Evolutionary conservation across 768 basidiomycete species (phyloP), one percentile per base, ranked within the genome.

Genomic region (Tylopilus intermedius): DNA sequence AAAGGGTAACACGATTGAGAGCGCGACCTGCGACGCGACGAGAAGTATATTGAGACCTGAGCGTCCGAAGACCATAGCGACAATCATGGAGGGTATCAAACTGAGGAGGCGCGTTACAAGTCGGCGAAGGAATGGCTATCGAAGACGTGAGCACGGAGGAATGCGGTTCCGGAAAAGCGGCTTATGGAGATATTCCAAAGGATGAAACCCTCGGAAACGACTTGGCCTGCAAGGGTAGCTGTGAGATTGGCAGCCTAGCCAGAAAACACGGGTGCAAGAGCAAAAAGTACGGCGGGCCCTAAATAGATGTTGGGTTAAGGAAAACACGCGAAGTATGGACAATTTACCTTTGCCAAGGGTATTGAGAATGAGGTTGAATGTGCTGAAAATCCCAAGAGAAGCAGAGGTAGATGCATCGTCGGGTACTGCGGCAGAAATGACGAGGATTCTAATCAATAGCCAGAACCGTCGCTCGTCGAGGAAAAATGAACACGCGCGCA

Each of bases 61-160:
- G 9, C 21, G 38, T 38, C 38, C 38, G n/a, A 38, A 38, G 13
- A 14, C 38, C 38, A 38, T 11, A 18, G 38, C 38, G 38, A 38
- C 38, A 7, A 40, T 22, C 9, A 21, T 40, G 10, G 18, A 2
- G n/a, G n/a, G 38, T 39, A 18, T 21, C n/a, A 39, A 39, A 39
- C 38, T 39, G 18, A 80, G 72, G 6, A 73, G 59, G 6, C 76
- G 71, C 6, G 79, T 80, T 35, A 73, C 29, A 5, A 77, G 54
- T n/a, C 78, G 67, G 7, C 79, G 70, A 24, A 74, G 32, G 39
- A 70, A 60, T 14, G 67, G 67, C 65, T 68, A 38, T 15, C 38
- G n/a, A 38, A 38, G 5, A 38, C 8, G 11, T 38, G n/a, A 38
- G 38, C n/a, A 18, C 38, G 4, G 8, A 4, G 8, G 21, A 21